Evolutionary conservation across 148 eudicot species (phyloP).

Genomic region (Amaranthus hypochondriacus): DNA sequence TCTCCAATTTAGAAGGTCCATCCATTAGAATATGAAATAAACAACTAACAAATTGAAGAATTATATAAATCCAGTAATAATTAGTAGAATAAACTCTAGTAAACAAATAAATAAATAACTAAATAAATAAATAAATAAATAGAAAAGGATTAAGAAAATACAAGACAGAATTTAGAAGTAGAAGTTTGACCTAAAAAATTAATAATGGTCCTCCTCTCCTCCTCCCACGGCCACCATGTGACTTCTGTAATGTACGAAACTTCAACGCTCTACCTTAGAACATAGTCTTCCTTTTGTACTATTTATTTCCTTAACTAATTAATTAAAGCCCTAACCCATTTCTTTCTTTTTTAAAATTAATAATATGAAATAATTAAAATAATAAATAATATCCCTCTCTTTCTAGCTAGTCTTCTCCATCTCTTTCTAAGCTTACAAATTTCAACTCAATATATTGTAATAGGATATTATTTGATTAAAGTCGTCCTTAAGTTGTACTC

Average conservation of each 20-base stretch:
- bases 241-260: constrained; percentile 33
- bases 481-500: constrained; percentile 15
- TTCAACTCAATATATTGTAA: constrained; percentile 10
- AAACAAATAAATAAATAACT: neutral
- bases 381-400: no score
- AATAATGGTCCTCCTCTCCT: constrained; percentile 6
- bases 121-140: neutral
- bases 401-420: neutral
- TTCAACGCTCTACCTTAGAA: constrained; percentile 22
- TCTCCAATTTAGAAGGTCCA: constrained; percentile 10
- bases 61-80: neutral
- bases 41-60: neutral
- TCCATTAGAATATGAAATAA: neutral
- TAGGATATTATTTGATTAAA: neutral
- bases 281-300: constrained; percentile 15
- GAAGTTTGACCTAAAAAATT: constrained; percentile 15
- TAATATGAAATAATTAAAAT: no score
- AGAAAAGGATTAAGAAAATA: neutral
- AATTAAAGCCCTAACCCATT: neutral
- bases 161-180: constrained; percentile 10
- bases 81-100: no score
- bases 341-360: neutral
- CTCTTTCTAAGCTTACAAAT: neutral
- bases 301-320: neutral
- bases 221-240: constrained; percentile 20